Base-by-base conservation (phyloP, 2,329 filamentous ascomycete genomes). In the Huntiella savannae region DNA sequence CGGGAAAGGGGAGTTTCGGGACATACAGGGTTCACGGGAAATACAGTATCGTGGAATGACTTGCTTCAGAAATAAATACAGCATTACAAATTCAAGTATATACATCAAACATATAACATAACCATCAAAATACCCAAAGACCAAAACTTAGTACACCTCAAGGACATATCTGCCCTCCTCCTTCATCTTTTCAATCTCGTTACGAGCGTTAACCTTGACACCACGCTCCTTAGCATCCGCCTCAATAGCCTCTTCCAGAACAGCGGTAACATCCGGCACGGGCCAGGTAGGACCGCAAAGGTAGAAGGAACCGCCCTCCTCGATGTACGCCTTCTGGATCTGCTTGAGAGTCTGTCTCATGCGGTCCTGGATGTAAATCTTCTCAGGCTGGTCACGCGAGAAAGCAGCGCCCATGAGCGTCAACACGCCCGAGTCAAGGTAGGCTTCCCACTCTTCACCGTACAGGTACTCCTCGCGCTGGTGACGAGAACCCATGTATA, bases 351-450 rank as follows among this genome's bases (percentile, higher is more conserved):
- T 85, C 72, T 96, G 73, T 49, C 91, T 73, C 91, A 98, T 98
- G 54, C 87, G 77, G 61, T 98, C 91, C 69, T 98, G 91, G 58
- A 98, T 98, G 65, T 98, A 98, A 53, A 98, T 94, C 77, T 98
- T 98, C 68, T 95, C 73, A 12, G 84, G 82, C 71, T 98, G 91
- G 60, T 98, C 91, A 60, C 91, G 81, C 49, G 84, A 93, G 71
- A 98, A 98, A 38, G 91, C 91, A 44, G 84, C 77, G 45, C 91
- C 91, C 43, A 98, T 75, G 37, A 94, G 73, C 0, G 91, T 98
- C 60, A 98, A 87, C 55, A 98, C 84, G 44, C 91, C 91, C 0
- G 91, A 86, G 50, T 87, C 88, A 58, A 91, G 76, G 64, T 98
- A 98, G 0, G 91, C 91, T 63, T 98, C 91, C 91, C 91, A 98